Base-by-base conservation (phyloP, 805 yeast genomes). In the Scheffersomyces coipomensis region DNA sequence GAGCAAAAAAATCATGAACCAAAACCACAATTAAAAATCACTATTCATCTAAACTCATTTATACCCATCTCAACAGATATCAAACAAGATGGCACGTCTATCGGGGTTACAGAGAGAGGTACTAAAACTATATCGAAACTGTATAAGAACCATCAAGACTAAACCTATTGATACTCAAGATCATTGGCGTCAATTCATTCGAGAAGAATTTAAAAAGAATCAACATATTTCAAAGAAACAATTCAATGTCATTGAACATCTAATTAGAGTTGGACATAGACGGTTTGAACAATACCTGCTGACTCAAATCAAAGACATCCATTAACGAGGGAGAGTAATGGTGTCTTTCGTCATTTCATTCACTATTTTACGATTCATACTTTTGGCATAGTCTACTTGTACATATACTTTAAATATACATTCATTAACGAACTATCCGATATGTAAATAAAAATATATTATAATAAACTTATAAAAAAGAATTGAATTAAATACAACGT, bases 201-300 rank as follows among this genome's bases (percentile, higher is more conserved):
- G 82, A 37, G 48, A 49, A n/a, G 91, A 88, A 55, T 91, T 90
- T 58, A 64, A 54, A 12, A 79, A 79, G 49, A 69, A 81, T 56
- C 64, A 69, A 35, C 50, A 58, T 22, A 62, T 90, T 9, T 79
- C 85, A 26, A 82, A 85, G 58, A 83, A 86, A 49, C 95, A 88
- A 48, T 90, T 90, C 58, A 73, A 83, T 32, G 85, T 96, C 1
- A 80, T 90, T 32, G 98, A 90, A 57, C 89, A 90, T 61, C 68
- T 91, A 27, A 60, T 90, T 29, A 70, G 98, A 42, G 73, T 76
- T 3, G 98, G 98, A 3, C 71, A 76, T 45, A 79, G 82, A 53
- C 71, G 85, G 52, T 69, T 75, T 35, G 95, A 88, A 45, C 77
- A 82, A 78, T 85, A 81, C 49, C 77, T 83, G 48, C 76, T 79